Evolutionary conservation across 2,329 filamentous ascomycete species (phyloP), one percentile per base, ranked within the genome.

Genomic region (Aureobasidium leucospermi): DNA sequence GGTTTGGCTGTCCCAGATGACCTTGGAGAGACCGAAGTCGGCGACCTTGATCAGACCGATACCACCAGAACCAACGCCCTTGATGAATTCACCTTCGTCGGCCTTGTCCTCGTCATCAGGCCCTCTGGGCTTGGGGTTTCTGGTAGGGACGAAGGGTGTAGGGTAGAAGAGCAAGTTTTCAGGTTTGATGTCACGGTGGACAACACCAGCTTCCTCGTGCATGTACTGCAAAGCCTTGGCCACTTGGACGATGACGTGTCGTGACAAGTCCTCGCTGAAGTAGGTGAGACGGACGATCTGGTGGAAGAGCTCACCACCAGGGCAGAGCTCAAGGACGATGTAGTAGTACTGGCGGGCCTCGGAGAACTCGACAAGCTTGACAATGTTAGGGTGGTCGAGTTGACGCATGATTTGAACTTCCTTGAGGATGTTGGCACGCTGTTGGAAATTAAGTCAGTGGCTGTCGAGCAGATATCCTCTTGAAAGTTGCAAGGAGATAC

Each of bases 381-480:
- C 85, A 62, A 99, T 94, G 71, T 97, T 97, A 63, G 93, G 92
- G 67, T 99, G 94, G 65, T 97, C 91, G 49, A 99, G 81, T 69
- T 95, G 89, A 64, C 92, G 90, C 93, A 99, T 99, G 67, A 99
- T 99, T 69, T 96, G 90, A 13, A 99, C 94, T 75, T 99, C 94
- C 76, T 99, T 99, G 63, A 99, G 78, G 65, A 99, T 97, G 70
- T 97, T 99, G 64, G 93, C 90, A 76, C 94, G 84, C 94, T 99
- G 73, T 65, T 64, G 64, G 62, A 16, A 29, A 67, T 69, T 67
- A 73, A 69, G 76, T 79, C 71, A 79, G 77, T 71, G 62, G 63
- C 62, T 68, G 66, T 66, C 39, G 38, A 34, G 15, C 43, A 45
- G 16, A 43, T 23, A 32, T 32, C 42, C 31, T 53, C 16, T 48